Conservation (phyloP, 129 eudicot species). For the Sambucus nigra region DNA sequence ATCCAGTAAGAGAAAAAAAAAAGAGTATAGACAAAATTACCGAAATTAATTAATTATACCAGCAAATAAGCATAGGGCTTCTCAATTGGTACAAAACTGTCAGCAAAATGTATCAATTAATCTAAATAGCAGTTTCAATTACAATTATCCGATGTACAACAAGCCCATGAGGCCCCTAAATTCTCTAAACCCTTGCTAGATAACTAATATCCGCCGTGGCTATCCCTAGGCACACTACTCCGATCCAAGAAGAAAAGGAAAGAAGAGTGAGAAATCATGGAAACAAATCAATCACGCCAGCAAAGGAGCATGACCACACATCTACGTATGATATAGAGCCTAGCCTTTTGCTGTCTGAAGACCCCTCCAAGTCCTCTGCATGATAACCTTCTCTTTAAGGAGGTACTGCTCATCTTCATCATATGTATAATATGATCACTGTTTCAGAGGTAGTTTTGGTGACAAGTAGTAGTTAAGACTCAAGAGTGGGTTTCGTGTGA, state of each 20-base stretch:
- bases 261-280: neutral
- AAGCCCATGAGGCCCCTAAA: too few relatives aligned
- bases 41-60: too few relatives aligned
- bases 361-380: conserved; percentile 81
- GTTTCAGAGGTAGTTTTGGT: neutral
- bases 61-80: too few relatives aligned
- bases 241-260: neutral
- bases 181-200: too few relatives aligned
- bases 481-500: neutral
- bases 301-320: conserved; percentile 96
- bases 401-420: conserved; percentile 33
- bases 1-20: too few relatives aligned
- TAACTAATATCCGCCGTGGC: too few relatives aligned
- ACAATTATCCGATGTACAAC: too few relatives aligned
- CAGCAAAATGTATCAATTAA: too few relatives aligned
- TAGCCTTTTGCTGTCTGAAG: conserved; percentile 80
- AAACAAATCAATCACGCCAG: conserved; percentile 57
- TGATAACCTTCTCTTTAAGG: conserved; percentile 64
- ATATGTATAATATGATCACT: neutral
- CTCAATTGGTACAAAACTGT: too few relatives aligned
- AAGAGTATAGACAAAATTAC: too few relatives aligned
- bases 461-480: neutral
- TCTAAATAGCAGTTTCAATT: too few relatives aligned
- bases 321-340: conserved; percentile 78
- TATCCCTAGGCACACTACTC: neutral